Conservation (phyloP, 2,329 filamentous ascomycete genomes). For the Pestalotiopsis fici region DNA sequence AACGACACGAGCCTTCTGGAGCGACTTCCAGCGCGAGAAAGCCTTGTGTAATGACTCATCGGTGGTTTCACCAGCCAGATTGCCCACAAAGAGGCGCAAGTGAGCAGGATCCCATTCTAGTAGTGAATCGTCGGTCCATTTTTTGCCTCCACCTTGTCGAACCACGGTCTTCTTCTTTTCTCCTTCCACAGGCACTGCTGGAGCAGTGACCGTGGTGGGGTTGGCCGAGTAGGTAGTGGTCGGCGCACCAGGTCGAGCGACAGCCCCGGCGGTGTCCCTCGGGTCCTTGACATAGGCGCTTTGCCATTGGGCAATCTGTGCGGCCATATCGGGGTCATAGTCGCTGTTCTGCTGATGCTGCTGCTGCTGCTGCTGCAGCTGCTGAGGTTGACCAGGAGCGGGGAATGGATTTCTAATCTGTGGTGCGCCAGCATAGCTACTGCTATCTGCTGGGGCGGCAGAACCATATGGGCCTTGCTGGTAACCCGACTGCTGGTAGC, state of each 20-base stretch:
- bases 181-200: conserved; percentile 45
- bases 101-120: conserved; percentile 96
- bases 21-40: conserved; percentile 82
- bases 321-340: conserved; percentile 79
- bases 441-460: conserved; percentile 34
- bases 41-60: conserved; percentile 95
- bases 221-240: conserved; percentile 45
- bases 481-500: conserved; percentile 29
- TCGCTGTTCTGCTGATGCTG: conserved; percentile 33
- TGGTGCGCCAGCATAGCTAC: conserved; percentile 55
- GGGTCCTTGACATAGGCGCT: conserved; percentile 71
- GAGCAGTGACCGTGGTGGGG: conserved; percentile 29
- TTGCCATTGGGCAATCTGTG: conserved; percentile 93
- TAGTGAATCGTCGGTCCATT: conserved; percentile 85
- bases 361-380: too few relatives aligned
- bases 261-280: conserved; percentile 53
- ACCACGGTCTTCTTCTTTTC: conserved; percentile 84
- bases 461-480: conserved; percentile 25
- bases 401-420: conserved; percentile 84
- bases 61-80: conserved; percentile 94
- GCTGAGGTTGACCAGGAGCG: conserved; percentile 50
- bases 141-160: conserved; percentile 85
- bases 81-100: conserved; percentile 93
- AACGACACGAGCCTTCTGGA: conserved; percentile 91
- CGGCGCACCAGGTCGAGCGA: conserved; percentile 35